phyloP scores from a whole-genome alignment of 2,329 filamentous ascomycete genomes.

The Alternaria longipes region DNA sequence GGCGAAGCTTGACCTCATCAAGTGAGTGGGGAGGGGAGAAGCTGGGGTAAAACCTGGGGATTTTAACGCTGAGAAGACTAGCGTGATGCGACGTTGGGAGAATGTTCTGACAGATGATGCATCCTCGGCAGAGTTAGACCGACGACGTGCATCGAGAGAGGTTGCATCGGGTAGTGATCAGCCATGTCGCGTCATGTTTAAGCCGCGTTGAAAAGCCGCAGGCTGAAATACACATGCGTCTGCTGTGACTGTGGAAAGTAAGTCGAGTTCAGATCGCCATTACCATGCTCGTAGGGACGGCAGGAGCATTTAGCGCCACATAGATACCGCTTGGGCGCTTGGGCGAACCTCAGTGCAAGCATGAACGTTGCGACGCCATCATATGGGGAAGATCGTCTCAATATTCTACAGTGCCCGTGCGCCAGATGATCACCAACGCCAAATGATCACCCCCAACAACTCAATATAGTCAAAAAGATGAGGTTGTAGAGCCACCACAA shows the following conservation, averaged over 20 bases:
- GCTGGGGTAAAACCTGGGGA: constrained; percentile 34
- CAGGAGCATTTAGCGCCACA: neutral
- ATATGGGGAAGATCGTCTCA: neutral
- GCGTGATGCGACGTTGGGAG: constrained; percentile 19
- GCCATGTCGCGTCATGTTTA: constrained; percentile 1
- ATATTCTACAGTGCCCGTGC: no score
- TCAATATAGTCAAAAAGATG: no score
- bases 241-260: constrained; percentile 3
- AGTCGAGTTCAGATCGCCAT: neutral
- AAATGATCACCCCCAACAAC: no score
- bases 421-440: no score
- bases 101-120: constrained; percentile 18
- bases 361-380: neutral
- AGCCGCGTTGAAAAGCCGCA: neutral
- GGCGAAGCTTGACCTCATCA: constrained; percentile 20
- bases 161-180: constrained; percentile 16
- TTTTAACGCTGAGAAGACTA: constrained; percentile 16
- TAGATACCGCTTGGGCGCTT: constrained; percentile 1
- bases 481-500: no score
- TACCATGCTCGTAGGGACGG: constrained; percentile 4
- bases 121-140: constrained; percentile 27
- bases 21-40: constrained; percentile 24
- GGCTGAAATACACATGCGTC: neutral
- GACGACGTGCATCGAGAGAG: constrained; percentile 12
- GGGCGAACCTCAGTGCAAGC: neutral